A percentile compares a stretch with the other conserved stretches of the same genome.
Conservation (phyloP, 2,329 filamentous ascomycete species). For the Botrytis porri region DNA sequence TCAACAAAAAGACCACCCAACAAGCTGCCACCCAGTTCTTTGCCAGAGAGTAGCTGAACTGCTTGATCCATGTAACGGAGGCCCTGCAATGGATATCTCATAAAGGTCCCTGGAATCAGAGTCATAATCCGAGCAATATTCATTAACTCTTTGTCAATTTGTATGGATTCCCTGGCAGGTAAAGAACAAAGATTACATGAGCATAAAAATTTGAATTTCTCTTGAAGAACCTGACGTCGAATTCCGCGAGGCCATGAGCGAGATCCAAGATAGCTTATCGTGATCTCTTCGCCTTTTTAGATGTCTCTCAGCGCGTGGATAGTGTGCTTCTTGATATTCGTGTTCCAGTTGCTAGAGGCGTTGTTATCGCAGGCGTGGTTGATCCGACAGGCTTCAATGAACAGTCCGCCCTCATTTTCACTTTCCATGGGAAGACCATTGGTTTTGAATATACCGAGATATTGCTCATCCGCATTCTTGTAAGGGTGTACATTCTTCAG, state of each 20-base stretch:
- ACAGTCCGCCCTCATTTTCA: neutral
- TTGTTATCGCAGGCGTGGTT: neutral
- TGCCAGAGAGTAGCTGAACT: neutral
- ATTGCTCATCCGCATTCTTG: neutral
- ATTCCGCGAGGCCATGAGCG: neutral
- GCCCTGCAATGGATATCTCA: neutral
- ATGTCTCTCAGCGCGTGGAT: neutral
- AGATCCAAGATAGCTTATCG: neutral
- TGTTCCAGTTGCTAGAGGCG: neutral
- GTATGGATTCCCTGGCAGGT: neutral
- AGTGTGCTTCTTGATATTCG: neutral
- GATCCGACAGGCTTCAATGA: neutral
- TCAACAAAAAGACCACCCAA: neutral
- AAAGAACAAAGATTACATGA: neutral
- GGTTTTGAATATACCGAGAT: neutral
- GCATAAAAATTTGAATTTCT: neutral
- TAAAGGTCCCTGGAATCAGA: neutral
- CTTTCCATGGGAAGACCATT: neutral
- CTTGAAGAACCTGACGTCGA: neutral
- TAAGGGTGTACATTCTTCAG: neutral
- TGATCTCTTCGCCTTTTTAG: neutral
- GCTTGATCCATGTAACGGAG: neutral
- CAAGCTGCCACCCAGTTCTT: neutral
- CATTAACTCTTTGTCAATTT: neutral
- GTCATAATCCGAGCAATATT: neutral